Percentiles rank a stretch among this genome's conserved stretches.
Evolutionary conservation across 2,329 filamentous ascomycete species (phyloP).

Genomic region (Madurella mycetomatis): DNA sequence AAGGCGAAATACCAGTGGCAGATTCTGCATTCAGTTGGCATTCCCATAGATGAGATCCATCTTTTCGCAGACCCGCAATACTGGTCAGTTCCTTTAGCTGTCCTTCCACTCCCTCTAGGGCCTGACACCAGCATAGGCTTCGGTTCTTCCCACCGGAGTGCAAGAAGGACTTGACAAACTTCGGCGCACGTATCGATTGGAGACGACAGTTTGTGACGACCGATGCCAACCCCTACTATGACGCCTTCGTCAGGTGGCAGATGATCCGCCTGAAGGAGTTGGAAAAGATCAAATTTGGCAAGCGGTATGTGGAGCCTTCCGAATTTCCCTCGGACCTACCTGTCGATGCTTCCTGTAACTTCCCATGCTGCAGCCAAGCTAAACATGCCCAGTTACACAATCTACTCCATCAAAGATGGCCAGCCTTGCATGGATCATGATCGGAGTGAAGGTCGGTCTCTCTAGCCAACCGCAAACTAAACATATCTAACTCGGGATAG

Average conservation of each 20-base stretch:
- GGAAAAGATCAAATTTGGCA: constrained; percentile 88
- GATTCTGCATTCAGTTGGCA: constrained; percentile 83
- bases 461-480: neutral
- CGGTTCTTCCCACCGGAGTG: constrained; percentile 84
- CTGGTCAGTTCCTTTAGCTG: constrained; percentile 11
- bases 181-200: constrained; percentile 91
- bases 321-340: too few species aligned
- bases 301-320: constrained; percentile 31
- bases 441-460: constrained; percentile 53
- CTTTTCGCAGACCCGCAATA: constrained; percentile 79
- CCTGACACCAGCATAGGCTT: constrained; percentile 46
- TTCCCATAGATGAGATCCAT: constrained; percentile 84
- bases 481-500: neutral
- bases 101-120: neutral
- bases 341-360: neutral
- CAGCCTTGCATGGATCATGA: constrained; percentile 89
- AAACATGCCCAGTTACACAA: constrained; percentile 58
- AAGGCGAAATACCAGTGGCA: constrained; percentile 96
- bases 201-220: constrained; percentile 89
- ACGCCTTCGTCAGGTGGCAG: constrained; percentile 93
- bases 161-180: constrained; percentile 71
- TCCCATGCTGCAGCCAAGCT: neutral
- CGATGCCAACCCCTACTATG: constrained; percentile 94
- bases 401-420: constrained; percentile 86
- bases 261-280: constrained; percentile 89